A percentile compares a stretch with the other conserved stretches of the same genome.
These are phyloP conservation scores for Colletotrichum sp. DNA, from an alignment of 2,329 filamentous ascomycete species.

Conservation along the genomic window DNA sequence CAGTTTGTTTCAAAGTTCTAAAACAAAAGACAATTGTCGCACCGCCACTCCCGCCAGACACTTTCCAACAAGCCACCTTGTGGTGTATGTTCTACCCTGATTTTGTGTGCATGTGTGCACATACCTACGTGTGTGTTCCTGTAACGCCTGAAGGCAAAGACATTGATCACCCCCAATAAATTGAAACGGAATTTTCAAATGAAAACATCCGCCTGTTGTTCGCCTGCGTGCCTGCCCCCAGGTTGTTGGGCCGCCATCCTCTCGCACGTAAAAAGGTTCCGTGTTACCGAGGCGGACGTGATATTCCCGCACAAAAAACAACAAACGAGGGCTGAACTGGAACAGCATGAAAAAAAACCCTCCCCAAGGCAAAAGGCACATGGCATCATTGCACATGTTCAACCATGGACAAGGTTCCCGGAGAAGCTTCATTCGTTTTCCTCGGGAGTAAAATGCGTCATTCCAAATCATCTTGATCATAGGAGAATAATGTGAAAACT, in stretches of 20 bases:
- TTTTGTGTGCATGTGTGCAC: not conserved
- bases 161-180: not conserved
- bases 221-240: not conserved
- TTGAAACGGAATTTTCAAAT: not conserved
- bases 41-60: slow-evolving; percentile 5
- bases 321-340: not conserved
- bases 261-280: not conserved
- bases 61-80: not conserved
- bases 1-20: not conserved
- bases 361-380: too few species aligned
- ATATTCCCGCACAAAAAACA: not conserved
- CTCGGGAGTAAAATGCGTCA: not conserved
- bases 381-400: not conserved
- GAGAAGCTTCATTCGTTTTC: not conserved
- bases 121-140: not conserved
- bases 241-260: not conserved
- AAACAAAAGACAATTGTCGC: not conserved
- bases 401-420: not conserved
- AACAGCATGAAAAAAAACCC: not conserved
- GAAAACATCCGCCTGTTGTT: not conserved
- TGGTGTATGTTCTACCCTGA: not conserved
- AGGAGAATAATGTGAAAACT: too few species aligned
- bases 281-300: not conserved
- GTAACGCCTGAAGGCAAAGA: not conserved
- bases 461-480: not conserved